Conservation (phyloP, 805 yeast species). For the Saccharomycopsis fodiens region DNA sequence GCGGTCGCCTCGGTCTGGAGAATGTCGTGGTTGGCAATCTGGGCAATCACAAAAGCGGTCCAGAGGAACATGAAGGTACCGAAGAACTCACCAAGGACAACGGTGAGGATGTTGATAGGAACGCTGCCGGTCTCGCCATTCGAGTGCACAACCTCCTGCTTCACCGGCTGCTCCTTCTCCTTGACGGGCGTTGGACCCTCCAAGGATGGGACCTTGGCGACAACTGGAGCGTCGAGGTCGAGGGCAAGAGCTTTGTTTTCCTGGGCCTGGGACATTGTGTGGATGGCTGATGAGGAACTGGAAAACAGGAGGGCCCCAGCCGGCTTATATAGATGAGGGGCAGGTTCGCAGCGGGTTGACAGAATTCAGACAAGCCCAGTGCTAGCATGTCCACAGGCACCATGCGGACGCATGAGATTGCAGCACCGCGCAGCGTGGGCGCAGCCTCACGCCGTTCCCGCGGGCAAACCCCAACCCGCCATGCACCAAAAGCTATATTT, state of each 20-base stretch:
- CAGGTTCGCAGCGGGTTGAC: too few species aligned
- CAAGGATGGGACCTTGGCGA: too few species aligned
- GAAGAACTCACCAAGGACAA: constrained; percentile 73
- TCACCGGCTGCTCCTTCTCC: constrained; percentile 5
- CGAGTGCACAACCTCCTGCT: constrained; percentile 1
- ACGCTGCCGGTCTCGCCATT: constrained; percentile 23
- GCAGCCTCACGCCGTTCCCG: too few species aligned
- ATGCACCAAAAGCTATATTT: not conserved
- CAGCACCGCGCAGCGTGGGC: too few species aligned
- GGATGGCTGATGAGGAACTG: too few species aligned
- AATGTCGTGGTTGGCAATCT: constrained; percentile 63
- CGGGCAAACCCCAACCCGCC: too few species aligned
- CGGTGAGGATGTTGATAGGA: constrained; percentile 49
- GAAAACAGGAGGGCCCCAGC: too few species aligned
- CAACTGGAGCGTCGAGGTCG: too few species aligned
- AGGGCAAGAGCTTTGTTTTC: too few species aligned
- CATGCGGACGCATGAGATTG: too few species aligned
- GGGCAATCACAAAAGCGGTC: constrained; percentile 78
- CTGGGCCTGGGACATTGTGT: too few species aligned
- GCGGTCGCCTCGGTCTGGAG: constrained; percentile 24
- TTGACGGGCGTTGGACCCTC: not conserved
- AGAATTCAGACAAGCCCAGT: too few species aligned
- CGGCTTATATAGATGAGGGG: not conserved
- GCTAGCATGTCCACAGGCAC: not conserved
- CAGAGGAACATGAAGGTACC: constrained; percentile 83